These are phyloP conservation scores for Leishmania aethiopica DNA, from an alignment of 208 protist genomes.

Conservation along the genomic window DNA sequence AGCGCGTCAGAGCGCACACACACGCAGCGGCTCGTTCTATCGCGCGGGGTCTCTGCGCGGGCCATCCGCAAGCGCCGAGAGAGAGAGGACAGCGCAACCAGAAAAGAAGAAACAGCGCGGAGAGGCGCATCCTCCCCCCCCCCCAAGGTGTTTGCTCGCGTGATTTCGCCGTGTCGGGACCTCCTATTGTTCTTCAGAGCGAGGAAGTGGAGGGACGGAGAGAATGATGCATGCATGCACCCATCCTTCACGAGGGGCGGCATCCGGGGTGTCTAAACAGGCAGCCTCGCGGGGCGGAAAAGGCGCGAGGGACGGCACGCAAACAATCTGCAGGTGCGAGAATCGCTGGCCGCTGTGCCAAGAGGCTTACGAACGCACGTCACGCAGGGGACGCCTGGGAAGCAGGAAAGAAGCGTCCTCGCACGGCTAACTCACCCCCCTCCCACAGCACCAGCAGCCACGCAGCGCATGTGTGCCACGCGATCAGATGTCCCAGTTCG, in stretches of 20 bases:
- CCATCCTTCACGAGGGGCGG: not conserved
- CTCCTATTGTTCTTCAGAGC: not conserved
- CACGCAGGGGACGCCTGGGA: not conserved
- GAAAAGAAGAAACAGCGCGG: too few relatives aligned
- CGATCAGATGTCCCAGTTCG: constrained; percentile 52
- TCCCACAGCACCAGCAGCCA: not conserved
- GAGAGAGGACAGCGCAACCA: not conserved
- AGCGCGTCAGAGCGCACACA: not conserved
- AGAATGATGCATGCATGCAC: not conserved
- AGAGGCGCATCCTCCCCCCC: not conserved
- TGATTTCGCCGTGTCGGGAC: not conserved
- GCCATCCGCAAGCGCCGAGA: not conserved
- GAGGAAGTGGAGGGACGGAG: not conserved
- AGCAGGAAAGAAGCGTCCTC: not conserved
- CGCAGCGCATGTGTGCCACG: not conserved
- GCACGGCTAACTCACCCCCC: not conserved
- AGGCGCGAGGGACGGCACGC: not conserved
- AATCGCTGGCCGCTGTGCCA: not conserved
- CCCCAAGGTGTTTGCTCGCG: not conserved
- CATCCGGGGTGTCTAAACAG: not conserved
- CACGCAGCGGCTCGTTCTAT: not conserved
- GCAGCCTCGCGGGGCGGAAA: not conserved
- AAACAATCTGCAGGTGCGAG: not conserved
- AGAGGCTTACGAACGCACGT: not conserved
- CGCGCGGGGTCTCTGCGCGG: not conserved